Evolutionary conservation across 768 basidiomycete genomes (phyloP), one percentile per base, ranked within the genome.

Genomic region (Termitomyces eurrhizus): DNA sequence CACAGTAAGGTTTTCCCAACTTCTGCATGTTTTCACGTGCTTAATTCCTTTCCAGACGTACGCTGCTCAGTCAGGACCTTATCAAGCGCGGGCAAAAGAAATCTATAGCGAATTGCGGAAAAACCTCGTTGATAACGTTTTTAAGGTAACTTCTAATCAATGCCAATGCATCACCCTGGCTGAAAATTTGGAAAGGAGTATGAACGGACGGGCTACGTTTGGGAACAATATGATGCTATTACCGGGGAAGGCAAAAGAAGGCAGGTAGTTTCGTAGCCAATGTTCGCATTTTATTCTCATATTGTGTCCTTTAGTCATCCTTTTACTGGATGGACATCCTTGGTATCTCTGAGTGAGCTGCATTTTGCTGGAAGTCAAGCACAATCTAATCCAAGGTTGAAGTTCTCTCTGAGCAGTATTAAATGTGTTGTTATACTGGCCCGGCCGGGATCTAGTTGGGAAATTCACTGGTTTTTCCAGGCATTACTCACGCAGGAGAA

Each of bases 261-360:
- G 92, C 90, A 62, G n/a, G 79, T 66, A 41, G 32, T 51, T 62
- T 56, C 24, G 37, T 42, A 24, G 18, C n/a, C 18, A n/a, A 59
- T 32, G n/a, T 62, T 18, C 14, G 3, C 16, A 41, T 9, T 21
- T 32, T 41, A 9, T 56, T 42, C 42, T 60, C 14, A 61, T 29
- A 7, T 39, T 42, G 56, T 45, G 32, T 60, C 26, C 8, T 56
- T 51, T 67, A 95, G 95, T 67, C 93, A 96, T 73, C 95, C 95
- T 0, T 98, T 98, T 77, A 97, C 95, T 12, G 95, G 95, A 11
- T 97, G 95, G 95, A 95, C 95, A 32, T 93, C 94, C 49, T 77
- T 96, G 48, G 83, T 93, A 26, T 86, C 92, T 35, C 75, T 96
- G 66, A 94, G 94, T 96, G 73, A 80, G 93, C 81, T 24, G 26